These are phyloP conservation scores for Suillus placidus DNA, from an alignment of 768 basidiomycete species.

Conservation along the genomic window DNA sequence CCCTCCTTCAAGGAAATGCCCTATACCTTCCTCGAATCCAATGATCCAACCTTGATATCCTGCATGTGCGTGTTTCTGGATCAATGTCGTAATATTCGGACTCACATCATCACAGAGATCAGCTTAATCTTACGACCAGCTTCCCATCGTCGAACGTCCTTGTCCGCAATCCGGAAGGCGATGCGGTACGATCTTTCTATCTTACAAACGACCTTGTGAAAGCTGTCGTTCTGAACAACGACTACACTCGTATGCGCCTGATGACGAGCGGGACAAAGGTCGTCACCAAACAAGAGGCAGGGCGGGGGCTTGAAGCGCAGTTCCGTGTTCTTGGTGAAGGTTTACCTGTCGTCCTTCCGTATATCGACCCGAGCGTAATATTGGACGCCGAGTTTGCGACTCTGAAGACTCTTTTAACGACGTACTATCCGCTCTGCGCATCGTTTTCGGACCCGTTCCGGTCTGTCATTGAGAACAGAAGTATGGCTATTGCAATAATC, in stretches of 20 bases:
- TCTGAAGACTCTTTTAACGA: conserved; percentile 67
- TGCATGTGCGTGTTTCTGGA: conserved; percentile 63
- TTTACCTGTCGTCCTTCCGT: conserved; percentile 81
- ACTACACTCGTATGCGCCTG: conserved; percentile 82
- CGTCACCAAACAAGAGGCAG: conserved; percentile 86
- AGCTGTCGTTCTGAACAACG: conserved; percentile 76
- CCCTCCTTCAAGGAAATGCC: conserved; percentile 85
- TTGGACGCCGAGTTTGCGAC: conserved; percentile 56
- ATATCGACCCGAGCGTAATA: conserved; percentile 65
- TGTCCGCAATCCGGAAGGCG: conserved; percentile 81
- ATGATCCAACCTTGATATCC: conserved; percentile 67
- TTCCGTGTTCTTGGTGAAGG: conserved; percentile 87
- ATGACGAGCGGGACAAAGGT: conserved; percentile 94
- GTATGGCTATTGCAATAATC: conserved; percentile 43
- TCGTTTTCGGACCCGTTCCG: conserved; percentile 65
- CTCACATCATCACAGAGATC: conserved; percentile 48
- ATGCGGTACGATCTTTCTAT: conserved; percentile 80
- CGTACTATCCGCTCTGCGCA: conserved; percentile 80
- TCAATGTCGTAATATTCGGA: neutral
- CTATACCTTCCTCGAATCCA: conserved; percentile 75
- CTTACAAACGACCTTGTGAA: conserved; percentile 86
- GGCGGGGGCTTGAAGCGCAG: conserved; percentile 54
- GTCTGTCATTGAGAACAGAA: conserved; percentile 49
- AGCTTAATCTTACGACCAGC: conserved; percentile 63
- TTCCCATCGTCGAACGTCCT: conserved; percentile 83